Percentiles rank a stretch among this genome's conserved stretches.
phyloP scores from a whole-genome alignment of 2,329 filamentous ascomycete species.

The Volutella citrinella region DNA sequence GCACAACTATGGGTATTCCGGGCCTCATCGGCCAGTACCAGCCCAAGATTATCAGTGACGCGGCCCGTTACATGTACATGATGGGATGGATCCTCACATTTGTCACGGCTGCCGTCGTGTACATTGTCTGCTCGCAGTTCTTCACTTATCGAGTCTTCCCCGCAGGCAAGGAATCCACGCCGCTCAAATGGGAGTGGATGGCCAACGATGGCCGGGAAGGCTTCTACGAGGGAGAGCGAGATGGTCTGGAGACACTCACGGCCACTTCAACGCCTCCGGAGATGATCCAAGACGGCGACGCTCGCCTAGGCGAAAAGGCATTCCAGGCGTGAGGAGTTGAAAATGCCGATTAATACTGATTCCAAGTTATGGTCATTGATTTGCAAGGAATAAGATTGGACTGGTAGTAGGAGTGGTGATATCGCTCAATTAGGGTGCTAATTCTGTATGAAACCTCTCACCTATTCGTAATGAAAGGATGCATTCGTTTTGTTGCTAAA shows the following conservation, averaged over 20 bases:
- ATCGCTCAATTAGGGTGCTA: too few species aligned
- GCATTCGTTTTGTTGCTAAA: too few species aligned
- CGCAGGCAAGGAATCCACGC: slow-evolving; percentile 12
- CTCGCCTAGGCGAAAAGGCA: slow-evolving; percentile 1
- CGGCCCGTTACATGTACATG: slow-evolving; percentile 27
- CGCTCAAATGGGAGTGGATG: slow-evolving; percentile 19
- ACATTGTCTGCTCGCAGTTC: slow-evolving; percentile 16
- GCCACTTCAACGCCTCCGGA: slow-evolving; percentile 5
- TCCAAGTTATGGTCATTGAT: too few species aligned
- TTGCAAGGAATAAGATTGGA: too few species aligned
- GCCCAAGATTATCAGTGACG: slow-evolving; percentile 19
- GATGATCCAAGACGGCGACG: background rate
- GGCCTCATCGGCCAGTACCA: slow-evolving; percentile 27
- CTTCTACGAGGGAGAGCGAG: slow-evolving; percentile 30
- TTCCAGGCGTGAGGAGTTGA: slow-evolving; percentile 1
- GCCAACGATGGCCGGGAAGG: slow-evolving; percentile 22
- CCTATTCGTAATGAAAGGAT: too few species aligned
- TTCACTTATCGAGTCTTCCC: slow-evolving; percentile 22
- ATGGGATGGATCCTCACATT: slow-evolving; percentile 30
- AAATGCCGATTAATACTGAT: slow-evolving; percentile 3
- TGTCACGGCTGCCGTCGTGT: slow-evolving; percentile 22
- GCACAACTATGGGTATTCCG: slow-evolving; percentile 22
- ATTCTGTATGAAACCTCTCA: too few species aligned
- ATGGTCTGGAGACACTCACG: too few species aligned
- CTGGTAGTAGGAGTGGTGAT: too few species aligned